Conservation (phyloP, 163 green algal genomes). For the Scenedesmus sp. region DNA sequence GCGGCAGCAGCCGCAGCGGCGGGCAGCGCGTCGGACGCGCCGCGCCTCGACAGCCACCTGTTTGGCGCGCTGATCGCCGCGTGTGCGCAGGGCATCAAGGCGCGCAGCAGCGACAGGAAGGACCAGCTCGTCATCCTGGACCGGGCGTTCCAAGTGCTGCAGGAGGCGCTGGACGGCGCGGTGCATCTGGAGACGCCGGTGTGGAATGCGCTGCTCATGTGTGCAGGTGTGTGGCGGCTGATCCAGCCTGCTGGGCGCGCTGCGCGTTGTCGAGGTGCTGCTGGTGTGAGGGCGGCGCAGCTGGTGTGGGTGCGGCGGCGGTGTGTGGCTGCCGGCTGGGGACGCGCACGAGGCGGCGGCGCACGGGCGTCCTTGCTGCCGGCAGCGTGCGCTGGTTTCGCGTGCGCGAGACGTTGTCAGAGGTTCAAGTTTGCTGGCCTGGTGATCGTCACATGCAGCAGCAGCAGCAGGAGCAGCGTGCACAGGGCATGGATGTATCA, state of each 20-base stretch:
- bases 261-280: too few relatives aligned
- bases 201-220: conserved; percentile 86
- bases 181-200: conserved; percentile 71
- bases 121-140: conserved; percentile 89
- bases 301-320: too few relatives aligned
- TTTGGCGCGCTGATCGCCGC: conserved; percentile 81
- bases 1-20: conserved; percentile 19
- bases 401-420: too few relatives aligned
- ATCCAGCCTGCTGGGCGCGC: too few relatives aligned
- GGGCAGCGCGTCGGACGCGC: neutral
- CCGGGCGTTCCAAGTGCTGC: conserved; percentile 71
- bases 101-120: conserved; percentile 64
- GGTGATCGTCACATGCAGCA: too few relatives aligned
- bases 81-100: conserved; percentile 71
- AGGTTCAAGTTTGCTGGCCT: too few relatives aligned
- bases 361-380: too few relatives aligned
- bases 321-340: too few relatives aligned
- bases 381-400: too few relatives aligned
- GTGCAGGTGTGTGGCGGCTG: conserved; percentile 78
- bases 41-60: conserved; percentile 57
- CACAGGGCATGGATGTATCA: too few relatives aligned
- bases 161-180: conserved; percentile 57
- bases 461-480: neutral
- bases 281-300: too few relatives aligned
- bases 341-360: too few relatives aligned